Conservation (phyloP, 75 land plant genomes). For the Ceratopteris richardii region DNA sequence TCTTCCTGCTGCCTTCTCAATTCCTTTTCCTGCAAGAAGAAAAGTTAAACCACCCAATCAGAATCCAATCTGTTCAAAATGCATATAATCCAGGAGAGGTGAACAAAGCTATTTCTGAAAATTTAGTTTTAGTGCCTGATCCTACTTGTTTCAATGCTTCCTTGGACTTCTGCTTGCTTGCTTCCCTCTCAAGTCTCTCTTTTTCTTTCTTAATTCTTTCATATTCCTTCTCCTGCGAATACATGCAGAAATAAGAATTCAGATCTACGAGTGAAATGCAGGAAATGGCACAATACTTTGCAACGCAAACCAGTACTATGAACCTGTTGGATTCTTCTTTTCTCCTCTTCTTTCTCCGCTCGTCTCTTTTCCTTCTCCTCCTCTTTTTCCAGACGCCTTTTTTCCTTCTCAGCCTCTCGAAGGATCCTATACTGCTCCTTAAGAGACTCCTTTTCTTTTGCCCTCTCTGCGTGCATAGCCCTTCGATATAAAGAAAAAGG, state of each 20-base stretch:
- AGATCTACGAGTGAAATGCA: no score
- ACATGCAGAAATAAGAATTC: neutral
- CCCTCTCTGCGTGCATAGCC: constrained; percentile 45
- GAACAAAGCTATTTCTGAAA: neutral
- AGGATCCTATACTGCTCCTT: constrained; percentile 51
- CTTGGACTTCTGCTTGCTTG: constrained; percentile 9
- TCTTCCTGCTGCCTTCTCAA: constrained; percentile 51
- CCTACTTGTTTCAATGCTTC: constrained; percentile 4
- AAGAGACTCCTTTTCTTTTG: constrained; percentile 46
- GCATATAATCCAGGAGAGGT: no score
- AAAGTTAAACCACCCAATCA: neutral
- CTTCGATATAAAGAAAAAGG: no score
- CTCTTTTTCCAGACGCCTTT: constrained; percentile 46
- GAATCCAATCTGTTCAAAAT: neutral
- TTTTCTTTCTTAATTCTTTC: constrained; percentile 8
- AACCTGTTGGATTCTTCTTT: constrained; percentile 4
- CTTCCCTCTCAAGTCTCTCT: constrained; percentile 41
- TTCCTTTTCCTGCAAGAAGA: constrained; percentile 15
- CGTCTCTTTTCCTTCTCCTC: constrained; percentile 47
- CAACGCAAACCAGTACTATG: no score
- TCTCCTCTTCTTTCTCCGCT: constrained; percentile 15
- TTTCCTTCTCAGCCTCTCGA: constrained; percentile 55
- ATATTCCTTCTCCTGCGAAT: constrained; percentile 29
- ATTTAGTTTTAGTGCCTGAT: no score
- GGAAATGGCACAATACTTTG: no score